Evolutionary conservation across 805 yeast species (phyloP).

Genomic region (Dipodascopsis uninucleata): DNA sequence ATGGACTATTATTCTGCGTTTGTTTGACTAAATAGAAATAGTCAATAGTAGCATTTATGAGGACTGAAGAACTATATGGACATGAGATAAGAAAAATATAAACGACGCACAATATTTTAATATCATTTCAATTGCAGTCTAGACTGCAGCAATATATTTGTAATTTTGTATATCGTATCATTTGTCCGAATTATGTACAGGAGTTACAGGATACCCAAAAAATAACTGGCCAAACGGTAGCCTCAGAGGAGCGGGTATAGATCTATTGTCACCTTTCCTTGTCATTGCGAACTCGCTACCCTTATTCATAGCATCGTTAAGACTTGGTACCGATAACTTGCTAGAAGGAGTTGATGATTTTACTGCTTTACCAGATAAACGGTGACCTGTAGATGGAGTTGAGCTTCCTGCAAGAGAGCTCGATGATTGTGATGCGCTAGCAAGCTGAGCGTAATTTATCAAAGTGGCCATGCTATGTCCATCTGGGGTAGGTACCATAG

Average conservation of each 20-base stretch:
- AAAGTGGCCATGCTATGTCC: slow-evolving; percentile 59
- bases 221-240: slow-evolving; percentile 84
- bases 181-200: slow-evolving; percentile 15
- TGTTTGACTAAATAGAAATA: no score
- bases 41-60: no score
- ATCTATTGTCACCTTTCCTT: slow-evolving; percentile 11
- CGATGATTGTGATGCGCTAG: slow-evolving; percentile 40
- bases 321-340: slow-evolving; percentile 12
- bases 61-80: no score
- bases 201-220: slow-evolving; percentile 73
- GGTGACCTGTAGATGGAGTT: slow-evolving; percentile 10
- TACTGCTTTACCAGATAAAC: slow-evolving; percentile 19
- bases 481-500: slow-evolving; percentile 22
- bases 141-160: no score
- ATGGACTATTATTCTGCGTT: no score
- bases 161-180: no score
- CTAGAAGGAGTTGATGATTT: slow-evolving; percentile 4
- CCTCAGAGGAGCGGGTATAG: slow-evolving; percentile 58
- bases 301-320: slow-evolving; percentile 21
- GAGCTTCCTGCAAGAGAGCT: slow-evolving; percentile 3
- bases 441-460: slow-evolving; percentile 60
- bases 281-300: slow-evolving; percentile 28
- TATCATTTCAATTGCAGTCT: no score
- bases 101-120: no score
- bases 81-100: no score